Evolutionary conservation across 495 filamentous ascomycete genomes (phyloP), one percentile per base, ranked within the genome.

Genomic region (Cudoniella acicularis): DNA sequence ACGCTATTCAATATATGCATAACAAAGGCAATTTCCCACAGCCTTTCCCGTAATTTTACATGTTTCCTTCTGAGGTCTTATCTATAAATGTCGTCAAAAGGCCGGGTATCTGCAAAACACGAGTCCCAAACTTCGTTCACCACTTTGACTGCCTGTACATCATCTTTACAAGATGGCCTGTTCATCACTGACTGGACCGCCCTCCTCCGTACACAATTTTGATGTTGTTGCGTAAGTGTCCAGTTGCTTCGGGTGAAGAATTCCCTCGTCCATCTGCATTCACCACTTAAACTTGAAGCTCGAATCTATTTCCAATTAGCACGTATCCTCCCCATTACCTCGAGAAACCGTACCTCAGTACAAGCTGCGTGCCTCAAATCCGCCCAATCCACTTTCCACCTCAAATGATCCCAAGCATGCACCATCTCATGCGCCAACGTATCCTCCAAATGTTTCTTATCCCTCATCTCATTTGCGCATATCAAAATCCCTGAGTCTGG

Each of bases 51-150:
- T n/a, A n/a, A n/a, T n/a, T n/a, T n/a, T n/a, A n/a, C n/a, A n/a
- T n/a, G n/a, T n/a, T n/a, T n/a, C n/a, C n/a, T n/a, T n/a, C n/a
- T n/a, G n/a, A n/a, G n/a, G n/a, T n/a, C n/a, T 87, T 73, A 98
- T 75, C 90, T 84, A 70, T 96, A 98, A 27, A 98, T 92, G 66
- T 96, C 92, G 72, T 97, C 90, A 73, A 98, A 98, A 10, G 94
- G 94, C 61, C 95, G 77, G 2, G 92, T 97, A 72, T 98, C 94
- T 30, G 82, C 74, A 67, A 96, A 98, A 72, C 95, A 98, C 63
- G 91, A 96, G 63, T 96, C 92, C 89, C 92, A 98, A 24, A 98
- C 95, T 73, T 96, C 87, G 72, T 96, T 94, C 52, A 98, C 91
- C 40, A 94, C 85, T 72, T 86, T 90, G 42, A 82, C 81, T 9